A percentile compares a stretch with the other conserved stretches of the same genome.
These are phyloP conservation scores for Xylaria sp. DNA, from an alignment of 2,329 filamentous ascomycete species.

Conservation along the genomic window DNA sequence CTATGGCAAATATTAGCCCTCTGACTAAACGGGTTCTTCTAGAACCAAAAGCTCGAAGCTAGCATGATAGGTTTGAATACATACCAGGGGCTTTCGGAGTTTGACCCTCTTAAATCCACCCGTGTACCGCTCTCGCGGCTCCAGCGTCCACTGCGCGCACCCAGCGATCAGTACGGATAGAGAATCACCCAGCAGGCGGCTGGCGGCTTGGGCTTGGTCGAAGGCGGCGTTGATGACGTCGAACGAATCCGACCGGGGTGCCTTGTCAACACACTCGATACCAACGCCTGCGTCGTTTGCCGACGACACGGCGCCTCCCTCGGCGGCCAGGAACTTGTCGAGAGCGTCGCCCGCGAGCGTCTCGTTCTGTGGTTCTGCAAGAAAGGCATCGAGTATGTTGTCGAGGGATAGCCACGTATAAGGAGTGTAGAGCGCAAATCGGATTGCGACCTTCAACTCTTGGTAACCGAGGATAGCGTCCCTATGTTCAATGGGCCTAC, in stretches of 20 bases:
- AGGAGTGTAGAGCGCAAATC: slow-evolving; percentile 41
- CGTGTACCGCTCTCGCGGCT: slow-evolving; percentile 52
- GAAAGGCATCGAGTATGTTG: slow-evolving; percentile 28
- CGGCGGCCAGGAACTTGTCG: not conserved
- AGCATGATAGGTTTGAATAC: too few relatives aligned
- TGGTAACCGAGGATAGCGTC: slow-evolving; percentile 44
- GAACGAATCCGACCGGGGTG: slow-evolving; percentile 43
- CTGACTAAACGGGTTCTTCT: too few relatives aligned
- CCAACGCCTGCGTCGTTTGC: slow-evolving; percentile 38
- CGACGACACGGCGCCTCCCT: not conserved
- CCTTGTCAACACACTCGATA: slow-evolving; percentile 54
- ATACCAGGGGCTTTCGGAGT: slow-evolving; percentile 43
- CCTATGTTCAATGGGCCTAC: slow-evolving; percentile 43
- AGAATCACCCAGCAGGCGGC: slow-evolving; percentile 46
- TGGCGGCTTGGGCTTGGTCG: slow-evolving; percentile 42
- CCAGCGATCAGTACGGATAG: slow-evolving; percentile 34
- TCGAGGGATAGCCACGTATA: slow-evolving; percentile 34
- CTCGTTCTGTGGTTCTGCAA: slow-evolving; percentile 35
- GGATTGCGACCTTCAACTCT: slow-evolving; percentile 39
- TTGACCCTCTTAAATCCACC: slow-evolving; percentile 48
- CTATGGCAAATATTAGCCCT: too few relatives aligned
- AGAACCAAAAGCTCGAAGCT: too few relatives aligned
- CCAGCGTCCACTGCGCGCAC: slow-evolving; percentile 55
- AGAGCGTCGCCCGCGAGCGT: slow-evolving; percentile 17
- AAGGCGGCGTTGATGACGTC: slow-evolving; percentile 46